Base-by-base conservation (phyloP, 2,329 filamentous ascomycete species). In the Pseudocercospora fijiensis region DNA sequence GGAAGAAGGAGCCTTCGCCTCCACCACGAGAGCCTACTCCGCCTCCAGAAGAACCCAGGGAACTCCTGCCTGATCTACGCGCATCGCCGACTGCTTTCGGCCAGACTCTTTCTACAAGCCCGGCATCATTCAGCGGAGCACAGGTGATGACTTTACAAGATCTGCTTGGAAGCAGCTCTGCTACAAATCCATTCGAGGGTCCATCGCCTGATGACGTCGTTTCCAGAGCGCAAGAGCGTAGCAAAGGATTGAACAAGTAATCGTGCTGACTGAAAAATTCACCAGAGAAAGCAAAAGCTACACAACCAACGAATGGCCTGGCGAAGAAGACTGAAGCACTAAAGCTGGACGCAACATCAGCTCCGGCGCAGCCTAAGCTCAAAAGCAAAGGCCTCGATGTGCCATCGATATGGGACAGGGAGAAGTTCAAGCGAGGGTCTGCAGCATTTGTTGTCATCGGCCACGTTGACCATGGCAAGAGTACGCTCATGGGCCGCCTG, bases 381-480 rank as follows among this genome's bases (percentile, higher is more conserved):
- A 87, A 84, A 72, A 86, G 83, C 75, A 96, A 96, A 76, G 93
- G 95, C 61, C 78, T 98, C 20, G 86, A 98, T 76, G 93, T 98
- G 20, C 68, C 70, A 8, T 71, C 68, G 45, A 45, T 75, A 2
- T 76, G 73, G 73, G 61, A 30, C 13, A 68, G 72, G 58, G 65
- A 62, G 16, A 66, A 62, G 37, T 43, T 67, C 16, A 67, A 67
- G 22, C 67, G 70, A 13, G 73, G 70, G 57, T 70, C 69, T 4
- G 73, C 71, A n/a, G 72, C 73, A 1, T 74, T 73, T 73, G 67
- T 75, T 62, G 68, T 66, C 3, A 61, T 75, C 92, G 92, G 95
- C 13, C 95, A 99, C 76, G 95, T 99, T 61, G 95, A 99, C 76
- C 94, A 96, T 58, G 95, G 95, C 58, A 99, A 99, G 78, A 97